Evolutionary conservation across 768 basidiomycete species (phyloP).

Genomic region (Pluteus cervinus): DNA sequence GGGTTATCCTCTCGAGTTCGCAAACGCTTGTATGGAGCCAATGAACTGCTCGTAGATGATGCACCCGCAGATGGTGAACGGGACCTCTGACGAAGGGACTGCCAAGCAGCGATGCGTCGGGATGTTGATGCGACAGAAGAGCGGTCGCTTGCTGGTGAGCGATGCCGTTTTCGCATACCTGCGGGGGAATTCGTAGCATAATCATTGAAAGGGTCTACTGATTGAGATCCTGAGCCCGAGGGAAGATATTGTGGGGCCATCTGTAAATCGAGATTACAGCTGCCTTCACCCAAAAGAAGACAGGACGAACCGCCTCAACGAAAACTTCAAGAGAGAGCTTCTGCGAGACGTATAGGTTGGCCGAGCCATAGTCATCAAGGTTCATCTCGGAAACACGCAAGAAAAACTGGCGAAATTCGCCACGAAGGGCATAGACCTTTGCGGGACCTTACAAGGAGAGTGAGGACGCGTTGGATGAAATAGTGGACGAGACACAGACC

Average conservation of each 20-base stretch:
- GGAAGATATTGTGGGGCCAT: too few relatives aligned
- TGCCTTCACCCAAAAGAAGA: conserved; percentile 1
- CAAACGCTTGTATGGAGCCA: too few relatives aligned
- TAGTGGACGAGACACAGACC: conserved; percentile 30
- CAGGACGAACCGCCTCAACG: conserved; percentile 48
- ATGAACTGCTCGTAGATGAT: too few relatives aligned
- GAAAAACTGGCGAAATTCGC: conserved; percentile 65
- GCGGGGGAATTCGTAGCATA: too few relatives aligned
- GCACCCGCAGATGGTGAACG: conserved; percentile 7
- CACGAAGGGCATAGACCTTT: conserved; percentile 59
- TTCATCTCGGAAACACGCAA: conserved; percentile 54
- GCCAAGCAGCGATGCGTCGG: too few relatives aligned
- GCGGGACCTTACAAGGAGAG: conserved; percentile 45
- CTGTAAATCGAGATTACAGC: conserved; percentile 5
- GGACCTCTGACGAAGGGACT: conserved; percentile 9
- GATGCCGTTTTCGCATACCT: too few relatives aligned
- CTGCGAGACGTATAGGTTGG: conserved; percentile 50
- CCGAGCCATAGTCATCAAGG: conserved; percentile 41
- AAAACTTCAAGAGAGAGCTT: conserved; percentile 52
- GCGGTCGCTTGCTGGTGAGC: too few relatives aligned
- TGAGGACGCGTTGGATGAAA: conserved; percentile 5
- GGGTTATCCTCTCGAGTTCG: too few relatives aligned
- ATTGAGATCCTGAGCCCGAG: too few relatives aligned
- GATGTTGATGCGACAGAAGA: too few relatives aligned
- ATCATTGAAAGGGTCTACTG: too few relatives aligned